Base-by-base conservation (phyloP, 306 rosid genomes). In the Potentilla sterilis region DNA sequence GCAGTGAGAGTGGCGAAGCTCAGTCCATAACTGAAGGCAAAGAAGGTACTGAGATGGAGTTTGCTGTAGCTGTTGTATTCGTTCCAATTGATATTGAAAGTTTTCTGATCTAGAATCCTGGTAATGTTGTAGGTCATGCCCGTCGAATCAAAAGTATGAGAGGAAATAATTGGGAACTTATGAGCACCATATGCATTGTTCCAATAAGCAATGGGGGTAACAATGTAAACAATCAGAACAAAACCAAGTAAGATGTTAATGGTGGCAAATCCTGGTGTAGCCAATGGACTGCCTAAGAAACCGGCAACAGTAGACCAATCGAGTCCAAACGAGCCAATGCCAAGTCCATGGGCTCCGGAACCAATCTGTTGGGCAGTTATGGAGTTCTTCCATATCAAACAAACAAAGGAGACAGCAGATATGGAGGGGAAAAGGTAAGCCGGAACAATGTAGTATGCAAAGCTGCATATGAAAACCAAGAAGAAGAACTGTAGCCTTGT, bases 261-360 rank as follows among this genome's bases (percentile, higher is more conserved):
- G 32, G 88, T 89, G 42, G 94, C 97, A 42, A 88, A 90, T 55
- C 84, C 92, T 9, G 98, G 97, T 2, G 5, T 57, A 52, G 96
- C 89, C 69, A 95, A 71, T 57, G 98, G 98, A 69, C 91, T 90
- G 8, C 86, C 86, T 35, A 89, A 69, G 82, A 92, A 95, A 44
- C 90, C 79, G 10, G 87, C 93, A 64, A 85, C 90, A 0, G 97
- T 86, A 43, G 89, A 86, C 98, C 98, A 95, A 37, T 95, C 98
- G 0, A 95, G 34, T 67, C 85, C 85, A 21, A 95, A 89, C 2
- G 98, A 86, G 40, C 95, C 93, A 11, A 95, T 59, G 34, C 98
- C 98, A 3, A 95, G 90, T 42, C 98, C 98, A 0, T 24, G 16
- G 48, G 64, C 22, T 16, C 98, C 98, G 0, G 97, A 90, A 62